Conservation (phyloP, 2,329 filamentous ascomycete species). For the Stromatinia cepivora region DNA sequence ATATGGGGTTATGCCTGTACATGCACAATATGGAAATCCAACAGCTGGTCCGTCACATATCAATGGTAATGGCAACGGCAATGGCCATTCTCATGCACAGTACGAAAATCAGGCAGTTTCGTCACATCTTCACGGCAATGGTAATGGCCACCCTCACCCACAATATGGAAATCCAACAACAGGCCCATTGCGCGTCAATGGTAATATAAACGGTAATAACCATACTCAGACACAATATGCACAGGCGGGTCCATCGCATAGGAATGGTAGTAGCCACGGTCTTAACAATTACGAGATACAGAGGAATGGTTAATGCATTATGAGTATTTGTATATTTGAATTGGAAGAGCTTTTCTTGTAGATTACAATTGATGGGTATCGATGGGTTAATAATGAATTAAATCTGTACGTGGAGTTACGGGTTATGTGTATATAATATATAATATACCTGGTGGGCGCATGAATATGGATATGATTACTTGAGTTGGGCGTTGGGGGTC, state of each 20-base stretch:
- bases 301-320: neutral
- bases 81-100: neutral
- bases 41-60: neutral
- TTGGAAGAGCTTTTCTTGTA: neutral
- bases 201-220: neutral
- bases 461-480: no score
- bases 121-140: neutral
- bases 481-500: neutral
- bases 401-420: no score
- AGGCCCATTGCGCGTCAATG: neutral
- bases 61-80: neutral
- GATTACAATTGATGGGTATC: neutral
- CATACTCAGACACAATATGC: neutral
- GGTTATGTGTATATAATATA: neutral
- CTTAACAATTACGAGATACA: neutral
- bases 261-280: neutral
- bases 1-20: neutral
- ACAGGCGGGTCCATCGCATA: neutral
- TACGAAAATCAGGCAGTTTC: neutral
- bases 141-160: no score
- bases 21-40: neutral
- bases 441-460: no score
- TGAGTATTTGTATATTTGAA: neutral
- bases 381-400: neutral
- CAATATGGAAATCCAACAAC: neutral